phyloP scores from a whole-genome alignment of 208 protist species.

The Crithidia expoeki region DNA sequence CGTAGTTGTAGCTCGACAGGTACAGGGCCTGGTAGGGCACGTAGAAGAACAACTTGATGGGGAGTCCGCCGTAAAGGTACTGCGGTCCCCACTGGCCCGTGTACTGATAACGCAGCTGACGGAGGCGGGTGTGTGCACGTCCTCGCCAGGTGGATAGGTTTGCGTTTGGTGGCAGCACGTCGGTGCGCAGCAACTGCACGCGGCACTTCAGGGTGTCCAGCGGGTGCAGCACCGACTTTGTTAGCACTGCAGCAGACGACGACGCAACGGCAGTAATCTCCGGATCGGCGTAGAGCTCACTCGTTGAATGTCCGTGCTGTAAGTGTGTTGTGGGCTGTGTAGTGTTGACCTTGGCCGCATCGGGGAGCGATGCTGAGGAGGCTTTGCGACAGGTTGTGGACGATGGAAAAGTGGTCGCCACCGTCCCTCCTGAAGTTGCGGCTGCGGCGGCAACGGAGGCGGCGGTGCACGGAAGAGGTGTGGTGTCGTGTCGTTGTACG shows the following conservation, averaged over 20 bases:
- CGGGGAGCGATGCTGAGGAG: neutral
- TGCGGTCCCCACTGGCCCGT: slow-evolving; percentile 57
- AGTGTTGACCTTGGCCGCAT: neutral
- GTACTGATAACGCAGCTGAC: slow-evolving; percentile 48
- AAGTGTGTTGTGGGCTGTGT: neutral
- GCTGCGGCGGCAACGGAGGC: neutral
- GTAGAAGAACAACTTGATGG: slow-evolving; percentile 73
- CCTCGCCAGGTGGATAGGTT: neutral
- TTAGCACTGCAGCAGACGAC: slow-evolving; percentile 48
- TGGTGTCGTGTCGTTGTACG: neutral
- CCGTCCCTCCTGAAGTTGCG: neutral
- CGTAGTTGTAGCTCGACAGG: slow-evolving; percentile 64
- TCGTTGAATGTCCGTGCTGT: neutral
- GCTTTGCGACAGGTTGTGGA: neutral
- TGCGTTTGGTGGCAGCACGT: slow-evolving; percentile 7
- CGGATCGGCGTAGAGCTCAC: slow-evolving; percentile 11
- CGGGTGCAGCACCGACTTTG: slow-evolving; percentile 81
- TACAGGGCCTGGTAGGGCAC: slow-evolving; percentile 82
- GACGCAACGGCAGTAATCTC: slow-evolving; percentile 50
- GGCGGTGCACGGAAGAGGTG: neutral
- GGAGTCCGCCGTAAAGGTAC: slow-evolving; percentile 78
- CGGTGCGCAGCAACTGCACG: slow-evolving; percentile 52
- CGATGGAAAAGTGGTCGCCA: neutral
- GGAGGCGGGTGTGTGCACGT: slow-evolving; percentile 9
- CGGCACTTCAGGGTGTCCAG: slow-evolving; percentile 88